Conservation (phyloP, 306 rosid species). For the Malus sieversii region DNA sequence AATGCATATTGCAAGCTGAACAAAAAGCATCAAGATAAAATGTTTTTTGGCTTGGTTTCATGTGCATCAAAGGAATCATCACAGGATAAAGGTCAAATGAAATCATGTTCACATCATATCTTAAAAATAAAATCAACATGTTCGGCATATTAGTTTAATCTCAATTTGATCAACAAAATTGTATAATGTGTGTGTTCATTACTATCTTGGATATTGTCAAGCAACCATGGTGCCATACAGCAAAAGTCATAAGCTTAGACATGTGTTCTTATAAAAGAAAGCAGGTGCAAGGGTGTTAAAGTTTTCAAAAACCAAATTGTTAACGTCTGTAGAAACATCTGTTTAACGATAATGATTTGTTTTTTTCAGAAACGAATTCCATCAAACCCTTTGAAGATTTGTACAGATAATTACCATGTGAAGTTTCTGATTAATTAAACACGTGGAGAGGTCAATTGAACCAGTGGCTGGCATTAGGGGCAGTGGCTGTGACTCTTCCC, state of each 20-base stretch:
- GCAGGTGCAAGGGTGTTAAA: neutral
- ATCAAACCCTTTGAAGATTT: conserved; percentile 20
- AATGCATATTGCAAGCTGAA: conserved; percentile 89
- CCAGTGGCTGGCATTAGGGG: conserved; percentile 73
- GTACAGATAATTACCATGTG: conserved; percentile 59
- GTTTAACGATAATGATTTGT: neutral
- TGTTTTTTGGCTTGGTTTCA: conserved; percentile 11
- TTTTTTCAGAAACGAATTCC: neutral
- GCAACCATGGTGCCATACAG: neutral
- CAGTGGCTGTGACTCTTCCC: conserved; percentile 93
- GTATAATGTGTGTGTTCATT: neutral
- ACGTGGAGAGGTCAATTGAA: conserved; percentile 74
- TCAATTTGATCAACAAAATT: neutral
- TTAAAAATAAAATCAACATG: neutral
- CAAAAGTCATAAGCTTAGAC: neutral
- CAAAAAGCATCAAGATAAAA: conserved; percentile 18
- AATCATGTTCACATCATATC: neutral
- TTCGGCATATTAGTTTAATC: neutral
- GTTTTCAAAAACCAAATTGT: neutral
- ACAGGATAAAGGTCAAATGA: neutral
- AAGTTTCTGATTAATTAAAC: conserved; percentile 85
- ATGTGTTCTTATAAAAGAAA: neutral
- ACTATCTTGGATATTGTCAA: neutral
- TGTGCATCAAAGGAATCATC: neutral
- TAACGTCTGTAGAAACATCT: neutral